Evolutionary conservation across 305 asterid species (phyloP).

Genomic region (Plantago coronopus): DNA sequence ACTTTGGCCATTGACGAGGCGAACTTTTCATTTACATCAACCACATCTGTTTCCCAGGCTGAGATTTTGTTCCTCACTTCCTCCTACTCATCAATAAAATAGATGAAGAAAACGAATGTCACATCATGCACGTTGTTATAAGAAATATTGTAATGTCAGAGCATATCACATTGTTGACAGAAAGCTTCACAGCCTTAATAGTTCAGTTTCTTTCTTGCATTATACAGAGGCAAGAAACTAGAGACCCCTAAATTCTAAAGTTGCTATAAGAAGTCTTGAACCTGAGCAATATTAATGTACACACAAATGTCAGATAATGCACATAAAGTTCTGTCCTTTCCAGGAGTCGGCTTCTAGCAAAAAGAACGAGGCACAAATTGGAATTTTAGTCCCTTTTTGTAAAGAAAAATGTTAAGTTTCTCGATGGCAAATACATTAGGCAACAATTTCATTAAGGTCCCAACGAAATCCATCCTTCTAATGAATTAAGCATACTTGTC

Average conservation of each 20-base stretch:
- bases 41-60: constrained; percentile 49
- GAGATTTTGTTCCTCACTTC: constrained; percentile 68
- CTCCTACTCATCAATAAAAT: constrained; percentile 46
- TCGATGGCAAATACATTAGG: not conserved
- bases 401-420: constrained; percentile 18
- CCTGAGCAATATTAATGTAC: not conserved
- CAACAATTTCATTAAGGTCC: constrained; percentile 11
- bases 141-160: not conserved
- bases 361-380: constrained; percentile 15
- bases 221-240: constrained; percentile 2
- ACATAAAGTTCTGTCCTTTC: not conserved
- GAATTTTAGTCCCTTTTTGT: constrained; percentile 15
- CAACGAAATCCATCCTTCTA: constrained; percentile 9
- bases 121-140: constrained; percentile 4
- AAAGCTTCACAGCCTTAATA: not conserved
- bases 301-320: not conserved
- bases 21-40: constrained; percentile 50
- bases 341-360: no score
- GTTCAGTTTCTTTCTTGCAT: not conserved
- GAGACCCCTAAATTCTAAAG: constrained; percentile 8
- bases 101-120: constrained; percentile 14
- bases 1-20: constrained; percentile 36
- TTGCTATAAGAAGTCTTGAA: not conserved
- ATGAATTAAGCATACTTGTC: constrained; percentile 9
- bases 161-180: not conserved